A percentile compares a stretch with the other conserved stretches of the same genome.
Evolutionary conservation across 2,329 filamentous ascomycete species (phyloP).

Genomic region (Rasamsonia emersonii): DNA sequence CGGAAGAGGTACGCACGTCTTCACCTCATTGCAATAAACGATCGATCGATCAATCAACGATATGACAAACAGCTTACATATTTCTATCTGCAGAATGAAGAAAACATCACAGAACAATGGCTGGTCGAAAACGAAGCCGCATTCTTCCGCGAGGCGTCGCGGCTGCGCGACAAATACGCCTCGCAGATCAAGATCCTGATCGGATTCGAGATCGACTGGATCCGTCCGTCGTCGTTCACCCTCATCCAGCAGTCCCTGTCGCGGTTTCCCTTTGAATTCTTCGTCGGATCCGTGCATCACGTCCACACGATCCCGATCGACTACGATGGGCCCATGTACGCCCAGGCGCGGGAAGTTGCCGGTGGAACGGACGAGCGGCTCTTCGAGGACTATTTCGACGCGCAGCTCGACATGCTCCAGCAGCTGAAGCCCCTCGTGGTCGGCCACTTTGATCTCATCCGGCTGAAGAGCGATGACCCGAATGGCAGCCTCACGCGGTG

Average conservation of each 20-base stretch:
- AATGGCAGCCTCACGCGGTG: conserved; percentile 51
- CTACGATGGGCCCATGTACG: conserved; percentile 63
- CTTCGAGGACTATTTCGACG: conserved; percentile 79
- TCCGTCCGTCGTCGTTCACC: conserved; percentile 57
- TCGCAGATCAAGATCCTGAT: conserved; percentile 68
- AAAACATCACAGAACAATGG: conserved; percentile 21
- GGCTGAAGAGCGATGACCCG: conserved; percentile 66
- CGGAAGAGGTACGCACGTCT: conserved; percentile 70
- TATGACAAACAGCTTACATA: too few relatives aligned
- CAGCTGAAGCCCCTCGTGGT: conserved; percentile 67
- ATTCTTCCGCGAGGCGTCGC: conserved; percentile 67
- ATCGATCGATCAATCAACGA: too few relatives aligned
- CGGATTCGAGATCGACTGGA: conserved; percentile 91
- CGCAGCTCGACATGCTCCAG: conserved; percentile 72
- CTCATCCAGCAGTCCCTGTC: conserved; percentile 52
- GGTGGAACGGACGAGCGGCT: conserved; percentile 63
- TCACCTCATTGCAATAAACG: too few relatives aligned
- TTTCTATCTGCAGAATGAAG: conserved; percentile 7
- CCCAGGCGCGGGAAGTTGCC: conserved; percentile 47
- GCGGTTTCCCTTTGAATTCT: conserved; percentile 68
- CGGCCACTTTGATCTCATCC: conserved; percentile 88
- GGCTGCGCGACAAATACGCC: conserved; percentile 63
- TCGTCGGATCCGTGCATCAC: conserved; percentile 89
- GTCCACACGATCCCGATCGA: conserved; percentile 82
- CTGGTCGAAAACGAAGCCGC: conserved; percentile 44